Conservation (phyloP, 2,329 filamentous ascomycete genomes). For the Paracoccidioides brasiliensis region DNA sequence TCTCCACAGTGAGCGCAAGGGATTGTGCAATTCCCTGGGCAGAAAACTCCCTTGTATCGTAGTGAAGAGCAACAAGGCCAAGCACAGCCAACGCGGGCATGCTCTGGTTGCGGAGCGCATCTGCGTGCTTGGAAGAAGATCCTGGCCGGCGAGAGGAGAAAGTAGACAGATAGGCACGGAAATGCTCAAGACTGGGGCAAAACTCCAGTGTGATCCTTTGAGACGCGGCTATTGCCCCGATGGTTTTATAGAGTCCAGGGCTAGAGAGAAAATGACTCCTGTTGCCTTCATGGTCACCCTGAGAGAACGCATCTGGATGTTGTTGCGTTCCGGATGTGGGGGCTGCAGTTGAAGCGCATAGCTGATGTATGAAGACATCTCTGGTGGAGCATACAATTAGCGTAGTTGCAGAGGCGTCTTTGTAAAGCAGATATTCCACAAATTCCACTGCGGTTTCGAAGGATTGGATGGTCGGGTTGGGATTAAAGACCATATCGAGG, state of each 20-base stretch:
- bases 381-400: constrained; percentile 58
- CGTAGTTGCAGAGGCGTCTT: constrained; percentile 46
- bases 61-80: constrained; percentile 30
- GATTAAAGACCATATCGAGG: background rate
- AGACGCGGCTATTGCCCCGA: constrained; percentile 56
- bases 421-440: constrained; percentile 49
- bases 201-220: constrained; percentile 59
- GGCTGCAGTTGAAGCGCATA: constrained; percentile 38
- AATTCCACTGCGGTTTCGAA: constrained; percentile 42
- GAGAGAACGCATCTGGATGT: constrained; percentile 10
- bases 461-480: constrained; percentile 24
- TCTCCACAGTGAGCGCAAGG: constrained; percentile 29
- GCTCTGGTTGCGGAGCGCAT: constrained; percentile 2
- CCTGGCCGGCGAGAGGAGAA: constrained; percentile 28
- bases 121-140: background rate
- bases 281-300: constrained; percentile 3
- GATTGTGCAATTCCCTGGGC: constrained; percentile 36
- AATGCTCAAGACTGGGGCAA: constrained; percentile 59
- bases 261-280: constrained; percentile 24
- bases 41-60: constrained; percentile 33
- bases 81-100: constrained; percentile 28
- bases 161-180: constrained; percentile 61
- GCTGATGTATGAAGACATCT: constrained; percentile 49
- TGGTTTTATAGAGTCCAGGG: constrained; percentile 43
- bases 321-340: constrained; percentile 7